Conservation (phyloP, 192 early-diverging fungal genomes). For the Backusella mclennaniae region DNA sequence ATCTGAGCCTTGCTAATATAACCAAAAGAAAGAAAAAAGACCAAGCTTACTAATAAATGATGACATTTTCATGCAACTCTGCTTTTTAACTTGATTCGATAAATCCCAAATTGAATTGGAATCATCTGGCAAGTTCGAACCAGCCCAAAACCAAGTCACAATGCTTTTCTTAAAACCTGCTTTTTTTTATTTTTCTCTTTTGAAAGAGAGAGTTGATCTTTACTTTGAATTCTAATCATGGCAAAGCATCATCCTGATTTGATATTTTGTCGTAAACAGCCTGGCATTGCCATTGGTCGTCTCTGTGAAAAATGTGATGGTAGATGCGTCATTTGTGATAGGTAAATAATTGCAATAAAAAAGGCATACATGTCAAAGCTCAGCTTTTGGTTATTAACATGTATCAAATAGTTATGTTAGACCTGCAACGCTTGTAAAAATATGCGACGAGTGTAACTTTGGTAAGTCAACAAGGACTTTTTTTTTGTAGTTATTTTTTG, state of each 20-base stretch:
- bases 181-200: constrained; percentile 1
- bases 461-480: constrained; percentile 29
- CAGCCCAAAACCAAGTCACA: neutral
- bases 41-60: neutral
- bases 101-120: neutral
- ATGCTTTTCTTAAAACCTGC: neutral
- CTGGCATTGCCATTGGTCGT: constrained; percentile 88
- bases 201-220: neutral
- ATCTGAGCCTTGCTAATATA: neutral
- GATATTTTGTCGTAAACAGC: constrained; percentile 92
- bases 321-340: constrained; percentile 95
- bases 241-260: constrained; percentile 88
- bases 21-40: neutral
- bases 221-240: constrained; percentile 42
- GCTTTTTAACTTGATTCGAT: too few species aligned
- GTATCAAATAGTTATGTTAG: constrained; percentile 64
- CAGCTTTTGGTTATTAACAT: neutral
- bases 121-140: neutral
- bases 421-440: constrained; percentile 84
- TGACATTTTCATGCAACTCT: neutral
- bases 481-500: neutral
- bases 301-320: constrained; percentile 89
- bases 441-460: constrained; percentile 98
- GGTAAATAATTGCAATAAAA: constrained; percentile 40
- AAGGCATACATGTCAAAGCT: neutral